A percentile compares a stretch with the other conserved stretches of the same genome.
phyloP scores from a whole-genome alignment of 1,284 basidiomycete species.

The Stereum hirsutum region DNA sequence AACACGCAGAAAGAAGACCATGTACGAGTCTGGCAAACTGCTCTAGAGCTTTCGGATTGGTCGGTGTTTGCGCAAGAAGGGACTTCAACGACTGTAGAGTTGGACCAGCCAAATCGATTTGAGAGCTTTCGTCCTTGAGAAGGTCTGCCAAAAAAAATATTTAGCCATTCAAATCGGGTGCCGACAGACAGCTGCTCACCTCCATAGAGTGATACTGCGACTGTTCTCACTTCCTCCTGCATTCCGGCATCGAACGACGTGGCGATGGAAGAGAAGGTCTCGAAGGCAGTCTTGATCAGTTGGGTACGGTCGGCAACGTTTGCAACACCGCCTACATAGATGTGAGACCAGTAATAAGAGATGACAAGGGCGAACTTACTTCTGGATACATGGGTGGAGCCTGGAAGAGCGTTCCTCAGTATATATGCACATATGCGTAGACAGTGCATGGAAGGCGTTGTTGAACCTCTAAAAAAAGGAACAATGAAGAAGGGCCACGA shows the following conservation, averaged over 20 bases:
- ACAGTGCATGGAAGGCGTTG: constrained; percentile 51
- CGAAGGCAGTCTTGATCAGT: constrained; percentile 63
- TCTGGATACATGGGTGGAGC: constrained; percentile 8
- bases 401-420: constrained; percentile 24
- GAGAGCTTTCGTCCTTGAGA: constrained; percentile 75
- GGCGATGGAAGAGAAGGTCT: constrained; percentile 58
- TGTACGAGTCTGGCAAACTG: constrained; percentile 64
- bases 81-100: constrained; percentile 74
- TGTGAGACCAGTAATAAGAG: background rate
- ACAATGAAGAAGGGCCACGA: too few relatives aligned
- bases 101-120: constrained; percentile 71
- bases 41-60: constrained; percentile 22
- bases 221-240: constrained; percentile 69
- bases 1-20: constrained; percentile 77
- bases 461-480: too few relatives aligned
- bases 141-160: constrained; percentile 63
- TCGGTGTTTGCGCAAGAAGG: constrained; percentile 43
- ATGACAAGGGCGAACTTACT: constrained; percentile 13
- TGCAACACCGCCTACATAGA: constrained; percentile 15
- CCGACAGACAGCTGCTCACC: constrained; percentile 30
- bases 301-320: constrained; percentile 43
- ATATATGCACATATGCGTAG: constrained; percentile 76
- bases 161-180: background rate
- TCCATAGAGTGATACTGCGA: constrained; percentile 75
- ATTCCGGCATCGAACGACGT: constrained; percentile 45